phyloP scores from a whole-genome alignment of 306 rosid genomes.

The Castanea sativa region DNA sequence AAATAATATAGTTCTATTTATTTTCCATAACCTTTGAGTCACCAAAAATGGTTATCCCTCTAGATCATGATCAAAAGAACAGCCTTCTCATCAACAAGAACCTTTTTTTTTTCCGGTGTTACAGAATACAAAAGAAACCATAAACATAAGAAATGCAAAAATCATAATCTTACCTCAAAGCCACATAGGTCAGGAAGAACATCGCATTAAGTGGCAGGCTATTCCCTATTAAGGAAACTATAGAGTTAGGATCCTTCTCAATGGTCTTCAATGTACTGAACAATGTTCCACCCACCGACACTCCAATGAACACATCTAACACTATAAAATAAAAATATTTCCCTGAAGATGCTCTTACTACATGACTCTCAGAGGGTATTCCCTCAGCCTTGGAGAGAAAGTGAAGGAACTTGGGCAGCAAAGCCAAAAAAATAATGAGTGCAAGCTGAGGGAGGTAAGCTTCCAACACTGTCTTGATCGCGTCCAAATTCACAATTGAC shows the following conservation, averaged over 20 bases:
- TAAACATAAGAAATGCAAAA: constrained; percentile 4
- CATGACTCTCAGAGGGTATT: constrained; percentile 80
- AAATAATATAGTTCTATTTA: too few relatives aligned
- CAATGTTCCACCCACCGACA: constrained; percentile 76
- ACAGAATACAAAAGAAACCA: background rate
- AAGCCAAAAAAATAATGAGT: constrained; percentile 66
- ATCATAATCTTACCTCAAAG: constrained; percentile 68
- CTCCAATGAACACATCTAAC: constrained; percentile 82
- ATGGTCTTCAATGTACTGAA: constrained; percentile 55
- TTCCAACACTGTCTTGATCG: constrained; percentile 68
- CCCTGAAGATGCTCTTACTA: constrained; percentile 83
- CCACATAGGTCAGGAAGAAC: constrained; percentile 87
- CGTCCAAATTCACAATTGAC: constrained; percentile 34
- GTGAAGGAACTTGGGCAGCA: constrained; percentile 76
- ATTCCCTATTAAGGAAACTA: constrained; percentile 43
- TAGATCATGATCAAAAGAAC: too few relatives aligned
- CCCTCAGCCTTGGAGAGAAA: constrained; percentile 80
- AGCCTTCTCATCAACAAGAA: too few relatives aligned
- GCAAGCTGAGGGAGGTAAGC: constrained; percentile 96
- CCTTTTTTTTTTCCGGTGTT: too few relatives aligned
- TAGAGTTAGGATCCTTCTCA: constrained; percentile 37
- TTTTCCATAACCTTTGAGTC: too few relatives aligned
- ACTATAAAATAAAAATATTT: constrained; percentile 80
- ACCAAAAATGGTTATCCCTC: too few relatives aligned
- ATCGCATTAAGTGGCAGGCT: constrained; percentile 80